Base-by-base conservation (phyloP, 257 asterid species). In the Vinca minor region DNA sequence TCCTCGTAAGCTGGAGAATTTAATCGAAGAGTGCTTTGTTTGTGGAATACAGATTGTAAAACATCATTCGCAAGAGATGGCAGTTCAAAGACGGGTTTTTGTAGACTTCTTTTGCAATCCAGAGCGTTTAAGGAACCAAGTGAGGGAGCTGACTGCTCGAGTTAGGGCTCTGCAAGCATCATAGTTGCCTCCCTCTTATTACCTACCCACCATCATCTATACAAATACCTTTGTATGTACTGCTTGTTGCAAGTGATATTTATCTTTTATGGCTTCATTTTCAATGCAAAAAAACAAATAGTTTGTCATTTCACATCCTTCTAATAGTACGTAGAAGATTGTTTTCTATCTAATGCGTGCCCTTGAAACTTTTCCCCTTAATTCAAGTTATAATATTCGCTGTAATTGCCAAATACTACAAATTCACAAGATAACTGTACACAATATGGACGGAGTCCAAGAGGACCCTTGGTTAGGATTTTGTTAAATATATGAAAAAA, bases 81-180 rank as follows among this genome's bases (percentile, higher is more conserved):
- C 89, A 18, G 80, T 92, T 9, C 96, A 89, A 76, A 84, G 96
- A 70, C 84, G 91, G 55, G 91, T 92, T 3, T 89, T 89, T 57
- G 96, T 92, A 11, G 96, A 92, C 75, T 92, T 92, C 71, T 92
- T 92, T 88, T 89, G 98, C 85, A 79, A 92, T 64, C 96, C 96
- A 0, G 98, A 92, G 14, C 95, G 96, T 0, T 57, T 92, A 78
- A 83, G 86, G 81, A 92, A 76, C 78, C 95, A 89, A 76, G 96
- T 89, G 32, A 87, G 90, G 84, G 98, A 89, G 75, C 73, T 92
- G 73, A 87, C 96, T 4, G 88, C 93, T 11, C 87, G 96, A 25
- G 91, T 89, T 18, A 78, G 96, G 79, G 95, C 96, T 4, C 69
- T 89, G 74, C 96, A 85, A 82, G 85, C 83, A 50, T 84, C 96